A percentile compares a stretch with the other conserved stretches of the same genome.
These are phyloP conservation scores for Plectosphaerella plurivora DNA, from an alignment of 2,329 filamentous ascomycete species.

Conservation along the genomic window DNA sequence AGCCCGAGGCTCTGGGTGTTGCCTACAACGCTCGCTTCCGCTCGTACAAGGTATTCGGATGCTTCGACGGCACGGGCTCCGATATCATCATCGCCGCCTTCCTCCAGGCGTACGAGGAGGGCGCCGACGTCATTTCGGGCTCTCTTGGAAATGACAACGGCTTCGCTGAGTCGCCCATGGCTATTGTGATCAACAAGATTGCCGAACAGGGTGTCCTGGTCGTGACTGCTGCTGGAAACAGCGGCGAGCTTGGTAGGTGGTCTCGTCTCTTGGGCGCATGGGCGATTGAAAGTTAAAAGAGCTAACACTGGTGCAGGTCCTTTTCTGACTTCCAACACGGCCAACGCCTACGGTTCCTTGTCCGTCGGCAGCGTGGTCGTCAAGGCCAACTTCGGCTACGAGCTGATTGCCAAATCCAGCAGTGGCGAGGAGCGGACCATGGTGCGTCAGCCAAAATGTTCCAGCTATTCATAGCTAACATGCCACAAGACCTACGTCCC, in stretches of 20 bases:
- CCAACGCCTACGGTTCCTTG: constrained; percentile 1
- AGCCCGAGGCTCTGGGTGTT: constrained; percentile 28
- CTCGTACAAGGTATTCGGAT: constrained; percentile 33
- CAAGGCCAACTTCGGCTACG: not conserved
- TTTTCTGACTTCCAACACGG: constrained; percentile 4
- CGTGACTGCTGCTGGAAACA: constrained; percentile 29
- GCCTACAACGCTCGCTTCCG: constrained; percentile 33
- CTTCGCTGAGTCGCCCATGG: not conserved
- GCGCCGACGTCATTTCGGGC: constrained; percentile 24
- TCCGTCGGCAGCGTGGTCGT: constrained; percentile 5
- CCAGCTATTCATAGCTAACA: not conserved
- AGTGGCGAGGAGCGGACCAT: constrained; percentile 3
- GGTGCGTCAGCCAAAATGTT: not conserved
- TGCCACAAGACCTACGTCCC: not conserved
- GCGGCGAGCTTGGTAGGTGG: constrained; percentile 20
- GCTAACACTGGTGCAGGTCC: constrained; percentile 1
- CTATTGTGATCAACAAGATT: constrained; percentile 56
- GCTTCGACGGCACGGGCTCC: constrained; percentile 23
- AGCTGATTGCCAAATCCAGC: constrained; percentile 3
- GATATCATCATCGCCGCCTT: constrained; percentile 37
- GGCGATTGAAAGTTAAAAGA: not conserved
- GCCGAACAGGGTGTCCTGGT: constrained; percentile 75
- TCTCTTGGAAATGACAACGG: not conserved
- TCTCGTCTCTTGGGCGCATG: not conserved
- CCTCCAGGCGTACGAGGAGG: constrained; percentile 37